Conservation (phyloP, 495 filamentous ascomycete species). For the Pyrenula aspistea region DNA sequence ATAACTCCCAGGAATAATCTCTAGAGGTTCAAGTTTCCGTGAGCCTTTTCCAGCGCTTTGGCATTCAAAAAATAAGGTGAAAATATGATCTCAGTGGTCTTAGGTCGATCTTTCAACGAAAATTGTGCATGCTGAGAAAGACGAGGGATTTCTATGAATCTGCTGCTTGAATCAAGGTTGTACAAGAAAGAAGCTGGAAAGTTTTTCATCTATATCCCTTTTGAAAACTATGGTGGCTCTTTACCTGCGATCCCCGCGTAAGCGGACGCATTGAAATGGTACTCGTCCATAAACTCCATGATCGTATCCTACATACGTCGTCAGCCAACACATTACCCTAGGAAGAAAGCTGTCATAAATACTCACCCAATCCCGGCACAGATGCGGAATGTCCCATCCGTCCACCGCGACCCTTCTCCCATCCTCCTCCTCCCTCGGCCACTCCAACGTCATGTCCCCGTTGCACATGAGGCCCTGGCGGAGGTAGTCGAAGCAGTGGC, state of each 20-base stretch:
- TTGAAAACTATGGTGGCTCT: neutral
- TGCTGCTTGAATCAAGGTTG: no score
- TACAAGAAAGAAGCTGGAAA: neutral
- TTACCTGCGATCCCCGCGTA: neutral
- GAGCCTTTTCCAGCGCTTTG: no score
- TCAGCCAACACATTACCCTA: neutral
- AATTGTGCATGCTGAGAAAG: no score
- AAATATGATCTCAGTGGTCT: no score
- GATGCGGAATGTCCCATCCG: neutral
- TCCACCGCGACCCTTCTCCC: neutral
- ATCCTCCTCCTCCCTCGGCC: neutral
- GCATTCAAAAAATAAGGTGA: no score
- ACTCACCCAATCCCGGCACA: neutral
- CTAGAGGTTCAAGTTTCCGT: no score
- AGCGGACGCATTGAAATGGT: neutral
- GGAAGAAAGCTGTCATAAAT: neutral
- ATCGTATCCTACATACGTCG: neutral
- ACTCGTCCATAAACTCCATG: neutral
- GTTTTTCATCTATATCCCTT: neutral
- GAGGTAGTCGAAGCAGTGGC: neutral
- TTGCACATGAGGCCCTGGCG: neutral
- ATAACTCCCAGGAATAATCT: no score
- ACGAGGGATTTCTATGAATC: no score
- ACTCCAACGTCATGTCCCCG: neutral
- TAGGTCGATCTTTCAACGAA: no score